Percentiles rank a stretch among this genome's conserved stretches.
Conservation (phyloP, 495 filamentous ascomycete genomes). For the Xylaria acuta region DNA sequence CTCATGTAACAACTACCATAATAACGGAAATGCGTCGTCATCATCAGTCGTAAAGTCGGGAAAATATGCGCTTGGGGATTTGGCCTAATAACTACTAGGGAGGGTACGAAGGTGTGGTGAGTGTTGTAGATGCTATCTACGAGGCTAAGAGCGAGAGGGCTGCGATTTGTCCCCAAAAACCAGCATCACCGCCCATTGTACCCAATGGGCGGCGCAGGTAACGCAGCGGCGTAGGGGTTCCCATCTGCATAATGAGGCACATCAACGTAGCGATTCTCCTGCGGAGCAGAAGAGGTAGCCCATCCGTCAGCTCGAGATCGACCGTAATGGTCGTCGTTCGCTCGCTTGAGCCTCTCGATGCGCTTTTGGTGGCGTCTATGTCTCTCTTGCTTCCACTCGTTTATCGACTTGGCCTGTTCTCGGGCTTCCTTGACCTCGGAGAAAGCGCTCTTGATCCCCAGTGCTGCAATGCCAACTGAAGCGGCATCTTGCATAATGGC, state of each 20-base stretch:
- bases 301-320: constrained; percentile 51
- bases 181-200: constrained; percentile 45
- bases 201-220: constrained; percentile 53
- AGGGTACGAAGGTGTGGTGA: background rate
- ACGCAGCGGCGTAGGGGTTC: constrained; percentile 56
- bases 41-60: constrained; percentile 11
- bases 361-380: constrained; percentile 48
- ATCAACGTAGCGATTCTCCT: constrained; percentile 43
- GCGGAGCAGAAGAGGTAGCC: constrained; percentile 45
- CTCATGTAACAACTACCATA: background rate
- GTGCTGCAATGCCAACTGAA: constrained; percentile 80
- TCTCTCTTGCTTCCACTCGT: constrained; percentile 51
- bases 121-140: constrained; percentile 15
- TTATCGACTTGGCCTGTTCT: constrained; percentile 48
- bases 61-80: background rate
- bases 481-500: constrained; percentile 76
- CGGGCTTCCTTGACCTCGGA: constrained; percentile 63
- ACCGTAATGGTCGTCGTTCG: constrained; percentile 37
- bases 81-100: background rate
- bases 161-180: background rate
- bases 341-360: constrained; percentile 44
- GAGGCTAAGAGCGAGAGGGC: background rate
- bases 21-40: background rate
- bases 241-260: constrained; percentile 59
- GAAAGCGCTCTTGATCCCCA: constrained; percentile 85